Evolutionary conservation across 176 grass and related monocot species (phyloP).

Genomic region (Eragrostis nindensis): DNA sequence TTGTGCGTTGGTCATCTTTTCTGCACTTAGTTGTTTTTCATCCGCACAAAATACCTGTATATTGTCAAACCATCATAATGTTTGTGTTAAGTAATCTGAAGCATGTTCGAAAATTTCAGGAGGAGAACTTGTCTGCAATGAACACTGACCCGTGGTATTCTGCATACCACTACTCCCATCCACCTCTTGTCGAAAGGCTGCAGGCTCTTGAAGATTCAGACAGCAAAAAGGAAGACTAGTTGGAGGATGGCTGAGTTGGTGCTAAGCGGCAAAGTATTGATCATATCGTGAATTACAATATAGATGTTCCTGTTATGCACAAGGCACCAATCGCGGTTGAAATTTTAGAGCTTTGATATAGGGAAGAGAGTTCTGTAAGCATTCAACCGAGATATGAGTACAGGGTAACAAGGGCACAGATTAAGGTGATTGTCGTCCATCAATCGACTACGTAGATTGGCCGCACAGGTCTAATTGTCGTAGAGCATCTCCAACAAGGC

Average conservation of each 20-base stretch:
- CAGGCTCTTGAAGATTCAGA: conserved; percentile 71
- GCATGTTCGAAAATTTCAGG: conserved; percentile 55
- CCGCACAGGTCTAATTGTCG: neutral
- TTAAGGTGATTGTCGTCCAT: neutral
- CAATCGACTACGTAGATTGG: conserved; percentile 13
- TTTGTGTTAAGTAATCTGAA: conserved; percentile 30
- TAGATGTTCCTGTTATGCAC: neutral
- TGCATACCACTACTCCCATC: conserved; percentile 98
- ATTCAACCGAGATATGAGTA: conserved; percentile 3
- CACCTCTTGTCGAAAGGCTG: conserved; percentile 93
- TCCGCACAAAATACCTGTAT: neutral
- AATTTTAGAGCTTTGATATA: conserved; percentile 16
- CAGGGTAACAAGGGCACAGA: neutral
- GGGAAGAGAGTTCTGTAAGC: conserved; percentile 8
- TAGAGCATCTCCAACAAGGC: too few species aligned
- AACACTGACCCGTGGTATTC: conserved; percentile 99
- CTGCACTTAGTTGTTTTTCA: neutral
- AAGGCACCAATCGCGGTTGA: neutral
- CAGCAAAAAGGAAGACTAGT: conserved; percentile 82
- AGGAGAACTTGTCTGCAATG: conserved; percentile 98
- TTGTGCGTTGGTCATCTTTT: neutral
- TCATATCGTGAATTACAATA: neutral
- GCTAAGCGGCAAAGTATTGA: neutral
- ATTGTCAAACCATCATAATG: neutral
- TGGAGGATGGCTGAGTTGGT: neutral